These are phyloP conservation scores for Chaetomiaceae sp. DNA, from an alignment of 2,329 filamentous ascomycete species.

Conservation along the genomic window DNA sequence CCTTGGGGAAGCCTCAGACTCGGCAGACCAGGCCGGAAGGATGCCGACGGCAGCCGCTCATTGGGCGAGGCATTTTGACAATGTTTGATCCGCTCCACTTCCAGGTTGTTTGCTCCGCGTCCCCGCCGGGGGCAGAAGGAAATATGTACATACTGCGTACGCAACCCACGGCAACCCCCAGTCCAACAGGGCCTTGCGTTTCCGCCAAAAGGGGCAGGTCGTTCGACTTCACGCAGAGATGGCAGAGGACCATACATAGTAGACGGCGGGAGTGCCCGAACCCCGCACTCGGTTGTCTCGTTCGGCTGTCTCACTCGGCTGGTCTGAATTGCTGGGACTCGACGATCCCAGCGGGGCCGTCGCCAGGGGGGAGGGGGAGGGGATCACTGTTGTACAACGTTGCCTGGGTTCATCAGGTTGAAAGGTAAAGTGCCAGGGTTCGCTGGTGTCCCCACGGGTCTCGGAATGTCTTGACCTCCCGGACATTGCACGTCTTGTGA, in stretches of 20 bases:
- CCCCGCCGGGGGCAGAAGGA: too few species aligned
- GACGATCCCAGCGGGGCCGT: too few species aligned
- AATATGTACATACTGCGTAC: neutral
- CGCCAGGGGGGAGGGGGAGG: neutral
- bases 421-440: neutral
- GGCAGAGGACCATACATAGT: neutral
- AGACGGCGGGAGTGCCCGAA: neutral
- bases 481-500: too few species aligned
- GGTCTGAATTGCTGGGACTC: neutral
- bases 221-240: neutral
- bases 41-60: neutral
- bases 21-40: neutral
- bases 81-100: neutral
- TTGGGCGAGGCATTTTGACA: neutral
- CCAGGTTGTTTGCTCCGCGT: too few species aligned
- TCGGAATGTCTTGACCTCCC: neutral
- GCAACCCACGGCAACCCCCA: neutral
- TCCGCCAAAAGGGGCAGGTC: neutral
- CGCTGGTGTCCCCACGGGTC: neutral
- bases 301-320: neutral
- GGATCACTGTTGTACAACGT: neutral
- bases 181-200: neutral
- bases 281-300: constrained; percentile 1
- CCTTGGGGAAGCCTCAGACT: neutral
- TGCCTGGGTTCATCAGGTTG: neutral